These are phyloP conservation scores for Fusarium algeriense DNA, from an alignment of 2,329 filamentous ascomycete species.

Conservation along the genomic window DNA sequence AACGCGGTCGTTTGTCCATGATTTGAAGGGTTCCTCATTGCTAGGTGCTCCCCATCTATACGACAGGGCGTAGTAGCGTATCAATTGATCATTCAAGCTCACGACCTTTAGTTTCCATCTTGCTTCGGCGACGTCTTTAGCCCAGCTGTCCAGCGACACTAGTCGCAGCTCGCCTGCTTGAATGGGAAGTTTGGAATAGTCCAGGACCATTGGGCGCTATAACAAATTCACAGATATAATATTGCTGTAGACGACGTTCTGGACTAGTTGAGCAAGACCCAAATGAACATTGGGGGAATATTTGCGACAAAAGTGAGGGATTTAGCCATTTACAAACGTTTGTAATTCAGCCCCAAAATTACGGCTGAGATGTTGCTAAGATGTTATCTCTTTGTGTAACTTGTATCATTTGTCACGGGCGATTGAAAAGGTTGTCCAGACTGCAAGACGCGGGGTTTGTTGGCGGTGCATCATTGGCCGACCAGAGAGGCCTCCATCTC, in stretches of 20 bases:
- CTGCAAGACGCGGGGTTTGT: neutral
- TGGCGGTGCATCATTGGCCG: neutral
- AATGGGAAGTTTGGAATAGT: neutral
- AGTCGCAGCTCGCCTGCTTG: neutral
- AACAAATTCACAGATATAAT: accelerated
- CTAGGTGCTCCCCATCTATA: neutral
- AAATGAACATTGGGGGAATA: neutral
- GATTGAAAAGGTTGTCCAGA: no score
- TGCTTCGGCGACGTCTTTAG: neutral
- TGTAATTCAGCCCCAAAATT: accelerated
- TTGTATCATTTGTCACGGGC: no score
- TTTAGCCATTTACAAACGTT: neutral
- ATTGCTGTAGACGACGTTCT: accelerated
- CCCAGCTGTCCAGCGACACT: neutral
- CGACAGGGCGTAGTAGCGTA: neutral
- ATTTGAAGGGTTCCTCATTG: neutral
- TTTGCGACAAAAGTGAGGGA: no score
- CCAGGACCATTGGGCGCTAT: neutral
- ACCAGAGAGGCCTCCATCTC: neutral
- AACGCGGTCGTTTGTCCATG: neutral
- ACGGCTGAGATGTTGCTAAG: neutral
- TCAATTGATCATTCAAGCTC: neutral
- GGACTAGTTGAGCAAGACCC: neutral
- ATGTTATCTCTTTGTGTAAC: accelerated
- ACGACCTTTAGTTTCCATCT: neutral